phyloP scores from a whole-genome alignment of 73 alveolate genomes.

The Tetrahymena malaccensis region DNA sequence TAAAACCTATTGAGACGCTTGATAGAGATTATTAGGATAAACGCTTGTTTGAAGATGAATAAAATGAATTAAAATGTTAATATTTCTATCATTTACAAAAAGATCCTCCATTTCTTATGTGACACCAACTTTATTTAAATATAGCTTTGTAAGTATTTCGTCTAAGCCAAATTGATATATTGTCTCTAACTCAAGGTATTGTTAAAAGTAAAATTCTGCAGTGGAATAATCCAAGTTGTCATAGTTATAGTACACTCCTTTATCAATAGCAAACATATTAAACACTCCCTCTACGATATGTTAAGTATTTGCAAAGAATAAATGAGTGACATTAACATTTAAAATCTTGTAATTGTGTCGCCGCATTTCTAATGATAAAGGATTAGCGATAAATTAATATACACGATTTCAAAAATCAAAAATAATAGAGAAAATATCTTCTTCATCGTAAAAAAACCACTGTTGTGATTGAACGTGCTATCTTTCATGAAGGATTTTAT shows the following conservation, averaged over 20 bases:
- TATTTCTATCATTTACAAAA: background rate
- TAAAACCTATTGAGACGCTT: background rate
- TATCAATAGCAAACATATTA: background rate
- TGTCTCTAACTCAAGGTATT: background rate
- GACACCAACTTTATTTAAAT: background rate
- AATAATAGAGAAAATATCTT: background rate
- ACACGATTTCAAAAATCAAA: background rate
- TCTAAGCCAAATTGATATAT: background rate
- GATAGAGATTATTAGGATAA: background rate
- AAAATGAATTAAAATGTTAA: background rate
- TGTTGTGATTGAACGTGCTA: background rate
- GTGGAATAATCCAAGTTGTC: background rate
- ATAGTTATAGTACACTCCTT: background rate
- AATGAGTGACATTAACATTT: background rate
- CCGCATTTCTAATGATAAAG: background rate
- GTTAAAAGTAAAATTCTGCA: background rate
- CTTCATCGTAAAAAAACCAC: background rate
- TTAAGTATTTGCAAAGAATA: background rate
- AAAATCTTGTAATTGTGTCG: background rate
- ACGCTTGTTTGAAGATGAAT: background rate
- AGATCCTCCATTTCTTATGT: background rate
- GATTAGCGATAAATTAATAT: background rate
- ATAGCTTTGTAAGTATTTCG: background rate
- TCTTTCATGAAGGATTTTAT: background rate
- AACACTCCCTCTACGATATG: background rate